Conservation (phyloP, 176 grass and related monocot genomes). For the Typha latifolia region DNA sequence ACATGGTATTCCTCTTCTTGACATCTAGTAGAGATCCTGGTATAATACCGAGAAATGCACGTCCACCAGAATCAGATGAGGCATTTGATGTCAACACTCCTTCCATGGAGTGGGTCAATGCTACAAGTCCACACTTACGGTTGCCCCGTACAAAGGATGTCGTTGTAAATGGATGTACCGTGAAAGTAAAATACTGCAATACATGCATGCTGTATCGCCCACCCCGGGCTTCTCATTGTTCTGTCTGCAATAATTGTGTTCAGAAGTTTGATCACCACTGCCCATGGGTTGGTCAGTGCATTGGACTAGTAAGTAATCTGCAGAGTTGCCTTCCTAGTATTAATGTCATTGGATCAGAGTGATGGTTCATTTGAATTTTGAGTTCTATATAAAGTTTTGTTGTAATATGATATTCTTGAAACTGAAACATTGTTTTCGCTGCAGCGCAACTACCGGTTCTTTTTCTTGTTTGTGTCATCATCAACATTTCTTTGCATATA, state of each 20-base stretch:
- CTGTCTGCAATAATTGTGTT: slow-evolving; percentile 90
- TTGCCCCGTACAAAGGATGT: slow-evolving; percentile 64
- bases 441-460: slow-evolving; percentile 86
- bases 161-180: slow-evolving; percentile 41
- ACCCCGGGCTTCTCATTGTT: slow-evolving; percentile 72
- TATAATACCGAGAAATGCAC: slow-evolving; percentile 71
- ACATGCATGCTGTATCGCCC: slow-evolving; percentile 78
- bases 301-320: slow-evolving; percentile 40
- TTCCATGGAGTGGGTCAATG: slow-evolving; percentile 62
- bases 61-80: slow-evolving; percentile 28
- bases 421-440: slow-evolving; percentile 8
- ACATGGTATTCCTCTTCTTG: slow-evolving; percentile 52
- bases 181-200: slow-evolving; percentile 90
- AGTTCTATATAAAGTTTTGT: not conserved
- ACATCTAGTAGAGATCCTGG: slow-evolving; percentile 88
- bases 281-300: slow-evolving; percentile 98
- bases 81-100: slow-evolving; percentile 12
- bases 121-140: slow-evolving; percentile 46
- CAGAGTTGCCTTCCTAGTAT: not conserved
- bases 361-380: no score
- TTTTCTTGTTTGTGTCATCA: slow-evolving; percentile 86
- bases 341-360: no score
- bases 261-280: slow-evolving; percentile 91
- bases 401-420: not conserved
- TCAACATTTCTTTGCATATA: slow-evolving; percentile 78